phyloP scores from a whole-genome alignment of 2,329 filamentous ascomycete species.

The Penicillium sp. region DNA sequence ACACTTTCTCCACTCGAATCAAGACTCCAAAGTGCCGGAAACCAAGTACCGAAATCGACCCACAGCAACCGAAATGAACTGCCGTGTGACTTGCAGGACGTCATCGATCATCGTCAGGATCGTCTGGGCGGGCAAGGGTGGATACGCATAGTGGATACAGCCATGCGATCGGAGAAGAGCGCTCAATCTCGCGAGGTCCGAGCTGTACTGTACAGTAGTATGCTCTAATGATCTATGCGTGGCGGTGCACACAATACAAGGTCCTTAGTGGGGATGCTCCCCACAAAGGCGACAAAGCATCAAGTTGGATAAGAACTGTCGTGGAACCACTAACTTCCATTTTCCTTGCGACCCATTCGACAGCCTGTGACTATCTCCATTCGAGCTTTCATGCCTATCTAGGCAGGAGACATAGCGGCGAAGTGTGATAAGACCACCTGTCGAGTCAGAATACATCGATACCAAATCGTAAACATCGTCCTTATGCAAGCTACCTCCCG shows the following conservation, averaged over 20 bases:
- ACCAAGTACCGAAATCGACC: neutral
- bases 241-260: neutral
- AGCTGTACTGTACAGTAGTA: too few relatives aligned
- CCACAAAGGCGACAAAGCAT: neutral
- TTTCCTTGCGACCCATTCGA: neutral
- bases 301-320: neutral
- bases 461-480: neutral
- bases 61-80: neutral
- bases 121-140: neutral
- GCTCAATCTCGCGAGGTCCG: too few relatives aligned
- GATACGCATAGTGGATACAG: neutral
- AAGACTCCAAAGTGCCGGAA: neutral
- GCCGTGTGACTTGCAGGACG: neutral
- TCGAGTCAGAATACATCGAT: neutral
- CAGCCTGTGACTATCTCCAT: neutral
- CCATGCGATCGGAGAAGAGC: neutral
- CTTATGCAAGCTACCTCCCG: slow-evolving; percentile 15
- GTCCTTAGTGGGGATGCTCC: neutral
- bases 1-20: neutral
- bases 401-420: neutral
- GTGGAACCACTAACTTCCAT: neutral
- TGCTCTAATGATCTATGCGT: neutral
- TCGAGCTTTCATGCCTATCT: neutral
- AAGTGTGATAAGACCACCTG: neutral
- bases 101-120: neutral